A percentile compares a stretch with the other conserved stretches of the same genome.
These are phyloP conservation scores for Pythium phragmiticola DNA, from an alignment of 352 stramenopile genomes.

Conservation along the genomic window DNA sequence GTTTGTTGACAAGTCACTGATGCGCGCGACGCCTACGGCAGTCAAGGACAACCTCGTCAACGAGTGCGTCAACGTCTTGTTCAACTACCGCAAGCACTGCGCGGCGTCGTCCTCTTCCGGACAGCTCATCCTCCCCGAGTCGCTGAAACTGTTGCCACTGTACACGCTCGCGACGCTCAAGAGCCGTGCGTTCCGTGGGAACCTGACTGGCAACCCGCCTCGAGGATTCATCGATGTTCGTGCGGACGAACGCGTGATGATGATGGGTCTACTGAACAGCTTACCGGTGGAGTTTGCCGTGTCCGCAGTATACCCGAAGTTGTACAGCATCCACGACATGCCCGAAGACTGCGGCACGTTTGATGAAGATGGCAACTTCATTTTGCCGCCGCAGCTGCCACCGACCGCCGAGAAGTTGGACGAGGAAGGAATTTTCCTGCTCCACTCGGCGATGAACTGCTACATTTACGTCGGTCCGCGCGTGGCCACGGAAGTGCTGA, in stretches of 20 bases:
- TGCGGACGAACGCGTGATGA: constrained; percentile 85
- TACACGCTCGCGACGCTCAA: constrained; percentile 89
- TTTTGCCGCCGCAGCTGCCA: constrained; percentile 71
- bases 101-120: constrained; percentile 87
- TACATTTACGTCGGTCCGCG: constrained; percentile 88
- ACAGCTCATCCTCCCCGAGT: constrained; percentile 91
- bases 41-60: constrained; percentile 84
- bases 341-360: constrained; percentile 74
- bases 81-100: constrained; percentile 91
- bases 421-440: constrained; percentile 82
- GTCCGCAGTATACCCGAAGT: constrained; percentile 84
- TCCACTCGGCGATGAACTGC: constrained; percentile 86
- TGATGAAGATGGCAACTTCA: constrained; percentile 73
- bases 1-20: constrained; percentile 80
- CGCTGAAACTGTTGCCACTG: constrained; percentile 88
- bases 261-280: constrained; percentile 80
- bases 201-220: constrained; percentile 73
- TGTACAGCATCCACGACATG: constrained; percentile 88
- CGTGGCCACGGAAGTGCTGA: constrained; percentile 59
- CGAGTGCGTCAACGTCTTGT: constrained; percentile 86
- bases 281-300: constrained; percentile 82
- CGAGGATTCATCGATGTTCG: constrained; percentile 85
- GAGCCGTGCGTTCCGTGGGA: constrained; percentile 81
- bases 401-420: constrained; percentile 86
- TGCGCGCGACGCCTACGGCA: constrained; percentile 68